These are phyloP conservation scores for Backusella parvicylindrica DNA, from an alignment of 192 early-diverging fungal species.

Conservation along the genomic window DNA sequence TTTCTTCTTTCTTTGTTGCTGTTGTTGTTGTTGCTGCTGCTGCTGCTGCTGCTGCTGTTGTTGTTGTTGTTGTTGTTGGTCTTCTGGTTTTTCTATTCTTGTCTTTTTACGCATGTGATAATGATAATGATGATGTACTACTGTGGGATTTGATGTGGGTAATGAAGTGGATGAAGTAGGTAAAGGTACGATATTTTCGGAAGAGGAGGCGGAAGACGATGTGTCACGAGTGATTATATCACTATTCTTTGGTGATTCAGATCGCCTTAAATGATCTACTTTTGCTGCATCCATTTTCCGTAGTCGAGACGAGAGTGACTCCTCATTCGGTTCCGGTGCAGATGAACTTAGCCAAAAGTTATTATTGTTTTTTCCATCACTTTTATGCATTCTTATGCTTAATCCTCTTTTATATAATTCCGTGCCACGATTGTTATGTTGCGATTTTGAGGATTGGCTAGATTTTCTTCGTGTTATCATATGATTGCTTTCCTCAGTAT, in stretches of 20 bases:
- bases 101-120: conserved; percentile 21
- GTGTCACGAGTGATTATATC: not conserved
- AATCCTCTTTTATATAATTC: conserved; percentile 3
- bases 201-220: not conserved
- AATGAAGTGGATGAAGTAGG: conserved; percentile 1
- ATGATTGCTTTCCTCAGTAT: not conserved
- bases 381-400: not conserved
- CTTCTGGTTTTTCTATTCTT: not conserved
- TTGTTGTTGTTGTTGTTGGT: not conserved
- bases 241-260: not conserved
- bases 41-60: not conserved
- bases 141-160: conserved; percentile 1
- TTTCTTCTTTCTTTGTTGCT: not conserved
- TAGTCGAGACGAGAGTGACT: not conserved
- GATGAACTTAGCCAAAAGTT: not conserved
- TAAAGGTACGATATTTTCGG: not conserved
- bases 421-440: not conserved
- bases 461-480: conserved; percentile 10
- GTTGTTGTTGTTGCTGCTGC: not conserved
- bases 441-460: not conserved
- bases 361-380: not conserved
- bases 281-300: not conserved
- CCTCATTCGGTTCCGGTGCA: not conserved
- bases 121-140: conserved; percentile 36
- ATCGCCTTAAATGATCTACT: not conserved